These are phyloP conservation scores for Fusarium fracticaudum DNA, from an alignment of 2,329 filamentous ascomycete species.

Conservation along the genomic window DNA sequence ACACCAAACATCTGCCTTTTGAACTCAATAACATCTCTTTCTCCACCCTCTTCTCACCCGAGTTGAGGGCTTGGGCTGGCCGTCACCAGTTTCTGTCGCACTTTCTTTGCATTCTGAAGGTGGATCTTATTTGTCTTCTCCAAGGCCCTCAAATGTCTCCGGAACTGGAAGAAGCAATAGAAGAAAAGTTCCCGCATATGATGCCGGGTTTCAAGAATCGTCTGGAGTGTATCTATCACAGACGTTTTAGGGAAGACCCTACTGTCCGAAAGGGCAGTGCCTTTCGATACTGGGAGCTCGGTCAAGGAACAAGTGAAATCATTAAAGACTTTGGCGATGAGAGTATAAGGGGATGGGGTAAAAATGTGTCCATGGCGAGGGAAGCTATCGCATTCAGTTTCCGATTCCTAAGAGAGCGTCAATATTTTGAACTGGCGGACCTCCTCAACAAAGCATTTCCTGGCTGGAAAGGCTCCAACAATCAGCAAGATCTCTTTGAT, in stretches of 20 bases:
- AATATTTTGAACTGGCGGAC: rapidly evolving
- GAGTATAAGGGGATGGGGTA: too few relatives aligned
- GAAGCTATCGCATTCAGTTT: not conserved
- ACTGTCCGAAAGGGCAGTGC: not conserved
- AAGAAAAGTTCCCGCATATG: not conserved
- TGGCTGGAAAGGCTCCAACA: not conserved
- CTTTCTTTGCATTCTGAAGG: not conserved
- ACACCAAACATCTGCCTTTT: not conserved
- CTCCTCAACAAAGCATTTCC: not conserved
- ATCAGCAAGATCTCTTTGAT: not conserved
- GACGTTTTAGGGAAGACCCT: not conserved
- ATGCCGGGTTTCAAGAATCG: not conserved
- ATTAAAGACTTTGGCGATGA: not conserved
- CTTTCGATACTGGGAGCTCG: not conserved
- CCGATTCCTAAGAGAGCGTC: not conserved
- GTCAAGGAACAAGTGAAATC: not conserved
- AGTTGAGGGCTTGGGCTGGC: not conserved
- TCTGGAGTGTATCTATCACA: not conserved
- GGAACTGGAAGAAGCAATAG: not conserved
- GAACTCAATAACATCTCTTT: not conserved
- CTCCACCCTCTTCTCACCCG: not conserved
- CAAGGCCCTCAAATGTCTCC: not conserved
- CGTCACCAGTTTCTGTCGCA: not conserved
- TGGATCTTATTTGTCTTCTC: not conserved
- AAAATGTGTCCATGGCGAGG: not conserved